phyloP scores from a whole-genome alignment of 441 rosid species.

The Flueggea neowawraea region DNA sequence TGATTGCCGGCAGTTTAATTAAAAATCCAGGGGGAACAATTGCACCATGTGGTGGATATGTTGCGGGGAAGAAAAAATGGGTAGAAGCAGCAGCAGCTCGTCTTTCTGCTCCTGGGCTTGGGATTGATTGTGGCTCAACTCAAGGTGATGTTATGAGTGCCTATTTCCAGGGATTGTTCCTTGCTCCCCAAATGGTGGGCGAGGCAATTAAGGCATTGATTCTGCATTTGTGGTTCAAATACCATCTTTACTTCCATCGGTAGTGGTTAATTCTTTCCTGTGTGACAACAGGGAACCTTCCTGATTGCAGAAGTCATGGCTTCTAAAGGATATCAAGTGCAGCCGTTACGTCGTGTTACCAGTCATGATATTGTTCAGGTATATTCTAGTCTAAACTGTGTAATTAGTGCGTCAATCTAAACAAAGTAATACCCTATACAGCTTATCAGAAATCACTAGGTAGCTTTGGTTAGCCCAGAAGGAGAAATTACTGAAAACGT shows the following conservation, averaged over 20 bases:
- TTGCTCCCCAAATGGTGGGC: constrained; percentile 73
- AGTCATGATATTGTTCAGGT: constrained; percentile 68
- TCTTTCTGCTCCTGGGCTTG: constrained; percentile 68
- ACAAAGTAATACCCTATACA: too few species aligned
- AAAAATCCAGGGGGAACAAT: constrained; percentile 75
- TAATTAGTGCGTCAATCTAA: neutral
- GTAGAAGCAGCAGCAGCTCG: constrained; percentile 65
- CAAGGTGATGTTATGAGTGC: constrained; percentile 55
- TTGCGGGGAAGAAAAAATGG: constrained; percentile 48
- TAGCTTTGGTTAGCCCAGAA: too few species aligned
- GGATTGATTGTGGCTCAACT: constrained; percentile 61
- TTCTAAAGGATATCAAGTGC: constrained; percentile 58
- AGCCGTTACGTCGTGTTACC: constrained; percentile 50
- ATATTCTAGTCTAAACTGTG: constrained; percentile 6
- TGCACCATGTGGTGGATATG: constrained; percentile 67
- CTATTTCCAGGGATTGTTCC: constrained; percentile 59
- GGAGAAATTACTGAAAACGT: too few species aligned
- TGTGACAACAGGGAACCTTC: constrained; percentile 42
- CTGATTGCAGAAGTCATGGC: constrained; percentile 67
- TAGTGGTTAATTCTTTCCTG: neutral
- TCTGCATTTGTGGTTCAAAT: constrained; percentile 14
- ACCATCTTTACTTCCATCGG: neutral
- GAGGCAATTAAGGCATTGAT: constrained; percentile 56
- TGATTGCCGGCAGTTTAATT: constrained; percentile 65
- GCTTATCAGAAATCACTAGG: too few species aligned